phyloP scores from a whole-genome alignment of 1,139 yeast genomes.

The Pichia sp. region DNA sequence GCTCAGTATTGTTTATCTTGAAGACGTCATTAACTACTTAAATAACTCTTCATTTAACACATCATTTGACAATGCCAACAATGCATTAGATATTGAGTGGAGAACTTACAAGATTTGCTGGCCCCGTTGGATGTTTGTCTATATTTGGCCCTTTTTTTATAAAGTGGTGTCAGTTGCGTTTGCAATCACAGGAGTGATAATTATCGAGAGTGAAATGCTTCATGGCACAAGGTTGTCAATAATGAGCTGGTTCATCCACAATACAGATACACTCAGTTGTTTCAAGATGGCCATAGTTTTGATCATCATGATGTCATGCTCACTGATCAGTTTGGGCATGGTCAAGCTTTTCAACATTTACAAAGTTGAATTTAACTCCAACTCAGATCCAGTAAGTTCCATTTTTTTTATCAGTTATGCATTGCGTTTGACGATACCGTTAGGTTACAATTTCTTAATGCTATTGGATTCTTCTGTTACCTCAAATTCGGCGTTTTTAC shows the following conservation, averaged over 20 bases:
- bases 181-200: conserved; percentile 46
- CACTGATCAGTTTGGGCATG: conserved; percentile 63
- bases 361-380: conserved; percentile 58
- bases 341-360: conserved; percentile 72
- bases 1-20: conserved; percentile 37
- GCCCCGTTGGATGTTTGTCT: conserved; percentile 10
- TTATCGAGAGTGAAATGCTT: conserved; percentile 70
- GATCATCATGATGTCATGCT: conserved; percentile 63
- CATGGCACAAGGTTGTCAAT: conserved; percentile 66
- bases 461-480: conserved; percentile 42
- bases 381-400: conserved; percentile 71
- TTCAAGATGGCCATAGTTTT: conserved; percentile 40
- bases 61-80: neutral
- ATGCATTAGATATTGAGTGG: conserved; percentile 10
- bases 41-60: conserved; percentile 1
- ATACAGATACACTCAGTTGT: conserved; percentile 36
- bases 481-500: conserved; percentile 40
- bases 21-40: conserved; percentile 37
- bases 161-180: conserved; percentile 40
- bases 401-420: conserved; percentile 78
- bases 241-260: conserved; percentile 45
- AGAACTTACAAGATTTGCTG: conserved; percentile 7
- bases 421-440: conserved; percentile 77
- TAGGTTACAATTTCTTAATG: conserved; percentile 74
- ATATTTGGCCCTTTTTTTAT: conserved; percentile 42